A percentile compares a stretch with the other conserved stretches of the same genome.
Conservation (phyloP, 1,284 basidiomycete genomes). For the Malassezia sp. region DNA sequence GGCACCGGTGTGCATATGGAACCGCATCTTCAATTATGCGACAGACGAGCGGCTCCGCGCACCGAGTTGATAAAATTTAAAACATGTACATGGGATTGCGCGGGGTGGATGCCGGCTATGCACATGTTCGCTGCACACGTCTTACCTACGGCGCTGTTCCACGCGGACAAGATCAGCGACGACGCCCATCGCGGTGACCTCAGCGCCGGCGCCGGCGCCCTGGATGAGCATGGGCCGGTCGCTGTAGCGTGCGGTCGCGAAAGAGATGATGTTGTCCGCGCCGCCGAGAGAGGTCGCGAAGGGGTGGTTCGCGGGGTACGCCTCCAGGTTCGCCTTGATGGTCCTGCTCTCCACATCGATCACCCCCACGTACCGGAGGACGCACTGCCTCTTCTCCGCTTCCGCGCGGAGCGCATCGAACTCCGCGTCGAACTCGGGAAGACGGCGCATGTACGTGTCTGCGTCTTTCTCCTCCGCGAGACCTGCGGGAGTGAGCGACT, state of each 20-base stretch:
- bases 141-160: constrained; percentile 39
- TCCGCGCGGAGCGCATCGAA: constrained; percentile 66
- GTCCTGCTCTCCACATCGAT: constrained; percentile 65
- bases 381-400: constrained; percentile 65
- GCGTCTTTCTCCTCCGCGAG: constrained; percentile 54
- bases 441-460: constrained; percentile 62
- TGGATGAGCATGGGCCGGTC: constrained; percentile 67
- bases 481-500: constrained; percentile 70
- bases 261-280: constrained; percentile 95
- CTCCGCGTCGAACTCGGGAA: constrained; percentile 73
- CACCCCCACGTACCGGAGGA: constrained; percentile 86
- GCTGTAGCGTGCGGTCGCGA: constrained; percentile 75
- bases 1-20: no score
- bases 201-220: constrained; percentile 88
- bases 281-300: constrained; percentile 90
- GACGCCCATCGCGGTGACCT: constrained; percentile 96
- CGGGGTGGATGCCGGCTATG: background rate
- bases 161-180: constrained; percentile 57
- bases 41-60: no score
- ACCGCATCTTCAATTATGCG: no score
- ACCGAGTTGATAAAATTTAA: no score
- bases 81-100: background rate
- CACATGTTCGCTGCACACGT: no score
- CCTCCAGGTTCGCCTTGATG: constrained; percentile 77
- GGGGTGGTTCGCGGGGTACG: constrained; percentile 78